phyloP scores from a whole-genome alignment of 2,329 filamentous ascomycete genomes.

The Aspergillus costaricaensis region DNA sequence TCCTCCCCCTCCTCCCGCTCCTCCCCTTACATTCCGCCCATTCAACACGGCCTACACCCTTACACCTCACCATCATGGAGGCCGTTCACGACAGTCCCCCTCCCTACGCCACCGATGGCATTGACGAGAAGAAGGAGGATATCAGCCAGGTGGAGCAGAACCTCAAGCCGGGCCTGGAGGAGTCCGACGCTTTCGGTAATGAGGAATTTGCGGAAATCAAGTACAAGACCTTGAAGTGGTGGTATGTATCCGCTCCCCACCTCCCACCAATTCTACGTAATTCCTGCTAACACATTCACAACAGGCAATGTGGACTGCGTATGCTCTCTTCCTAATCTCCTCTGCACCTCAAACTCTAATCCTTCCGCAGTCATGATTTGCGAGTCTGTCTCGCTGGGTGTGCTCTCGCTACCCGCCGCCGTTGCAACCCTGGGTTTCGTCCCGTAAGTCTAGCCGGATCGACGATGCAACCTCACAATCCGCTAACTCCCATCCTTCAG shows the following conservation, averaged over 20 bases:
- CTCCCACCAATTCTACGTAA: background rate
- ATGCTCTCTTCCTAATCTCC: background rate
- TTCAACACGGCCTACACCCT: background rate
- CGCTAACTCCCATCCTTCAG: constrained; percentile 23
- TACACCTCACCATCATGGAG: background rate
- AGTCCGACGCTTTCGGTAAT: constrained; percentile 35
- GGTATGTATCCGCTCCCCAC: constrained; percentile 15
- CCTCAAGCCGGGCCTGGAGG: constrained; percentile 14
- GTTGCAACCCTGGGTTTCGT: constrained; percentile 55
- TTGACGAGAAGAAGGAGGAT: constrained; percentile 11
- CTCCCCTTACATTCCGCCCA: background rate
- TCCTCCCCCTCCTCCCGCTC: background rate
- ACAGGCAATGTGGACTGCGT: constrained; percentile 42
- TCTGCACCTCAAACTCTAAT: background rate
- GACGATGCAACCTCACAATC: background rate
- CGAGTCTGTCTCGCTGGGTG: constrained; percentile 58
- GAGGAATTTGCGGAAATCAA: constrained; percentile 43
- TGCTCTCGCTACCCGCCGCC: constrained; percentile 56
- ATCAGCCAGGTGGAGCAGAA: constrained; percentile 8
- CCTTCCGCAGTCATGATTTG: constrained; percentile 52
- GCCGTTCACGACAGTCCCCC: constrained; percentile 2
- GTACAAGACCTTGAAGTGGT: constrained; percentile 52
- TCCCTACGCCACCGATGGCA: constrained; percentile 4
- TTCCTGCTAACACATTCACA: constrained; percentile 39
- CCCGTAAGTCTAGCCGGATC: constrained; percentile 37